A percentile compares a stretch with the other conserved stretches of the same genome.
Conservation (phyloP, 176 grass and related monocot species). For the Juncus effusus region DNA sequence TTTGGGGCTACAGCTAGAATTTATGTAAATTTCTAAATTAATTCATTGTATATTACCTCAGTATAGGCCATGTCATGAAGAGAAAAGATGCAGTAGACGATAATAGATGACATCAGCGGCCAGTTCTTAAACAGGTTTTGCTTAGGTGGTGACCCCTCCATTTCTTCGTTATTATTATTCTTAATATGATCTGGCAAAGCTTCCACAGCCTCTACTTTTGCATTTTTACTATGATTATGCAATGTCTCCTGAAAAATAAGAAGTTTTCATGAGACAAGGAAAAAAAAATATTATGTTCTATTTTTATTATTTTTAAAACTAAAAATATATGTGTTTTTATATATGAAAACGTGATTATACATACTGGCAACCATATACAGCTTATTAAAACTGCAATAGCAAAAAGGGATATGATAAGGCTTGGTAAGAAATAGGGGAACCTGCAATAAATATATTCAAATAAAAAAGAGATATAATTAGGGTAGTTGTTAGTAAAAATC, state of each 20-base stretch:
- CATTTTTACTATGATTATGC: constrained; percentile 45
- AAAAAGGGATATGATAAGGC: constrained; percentile 58
- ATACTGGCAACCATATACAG: constrained; percentile 72
- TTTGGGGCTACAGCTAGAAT: no score
- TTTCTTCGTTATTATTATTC: constrained; percentile 7
- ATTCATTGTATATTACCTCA: constrained; percentile 44
- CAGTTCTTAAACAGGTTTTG: constrained; percentile 56
- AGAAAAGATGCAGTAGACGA: constrained; percentile 56
- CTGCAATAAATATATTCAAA: constrained; percentile 28
- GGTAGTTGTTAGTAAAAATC: not conserved
- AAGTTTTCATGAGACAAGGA: not conserved
- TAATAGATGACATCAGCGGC: constrained; percentile 75
- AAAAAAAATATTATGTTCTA: not conserved
- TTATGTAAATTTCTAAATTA: no score
- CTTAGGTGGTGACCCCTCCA: constrained; percentile 19
- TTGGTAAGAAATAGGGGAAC: constrained; percentile 87
- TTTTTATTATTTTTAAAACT: not conserved
- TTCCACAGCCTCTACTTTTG: constrained; percentile 12
- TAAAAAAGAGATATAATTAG: not conserved
- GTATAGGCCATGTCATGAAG: constrained; percentile 71
- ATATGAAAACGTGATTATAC: constrained; percentile 10
- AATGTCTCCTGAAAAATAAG: constrained; percentile 61
- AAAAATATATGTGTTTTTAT: not conserved
- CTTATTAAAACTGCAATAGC: constrained; percentile 47
- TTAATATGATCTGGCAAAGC: constrained; percentile 24